phyloP scores from a whole-genome alignment of 2,329 filamentous ascomycete species.

The Beauveria australis region DNA sequence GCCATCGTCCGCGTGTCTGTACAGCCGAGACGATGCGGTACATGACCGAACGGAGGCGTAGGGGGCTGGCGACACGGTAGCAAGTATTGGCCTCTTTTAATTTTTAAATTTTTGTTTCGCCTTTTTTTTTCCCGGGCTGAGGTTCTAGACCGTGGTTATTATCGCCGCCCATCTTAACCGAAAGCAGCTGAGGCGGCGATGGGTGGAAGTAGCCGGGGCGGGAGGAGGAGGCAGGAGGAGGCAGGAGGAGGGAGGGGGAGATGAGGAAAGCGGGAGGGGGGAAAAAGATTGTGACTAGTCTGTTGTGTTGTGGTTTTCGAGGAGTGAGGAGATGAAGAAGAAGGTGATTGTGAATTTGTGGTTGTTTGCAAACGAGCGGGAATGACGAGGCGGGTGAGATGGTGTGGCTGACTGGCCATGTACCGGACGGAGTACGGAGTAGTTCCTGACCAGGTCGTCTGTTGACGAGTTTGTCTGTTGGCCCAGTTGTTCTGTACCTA shows the following conservation, averaged over 20 bases:
- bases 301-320: neutral
- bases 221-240: neutral
- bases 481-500: too few relatives aligned
- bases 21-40: slow-evolving; percentile 7
- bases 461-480: neutral
- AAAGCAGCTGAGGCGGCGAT: slow-evolving; percentile 4
- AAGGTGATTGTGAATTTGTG: neutral
- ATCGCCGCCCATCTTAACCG: slow-evolving; percentile 9
- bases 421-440: too few relatives aligned
- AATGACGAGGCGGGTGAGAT: neutral
- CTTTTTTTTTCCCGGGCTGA: slow-evolving; percentile 3
- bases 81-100: slow-evolving; percentile 1
- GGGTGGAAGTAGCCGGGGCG: neutral
- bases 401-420: neutral
- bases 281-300: too few relatives aligned
- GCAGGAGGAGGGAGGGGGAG: neutral
- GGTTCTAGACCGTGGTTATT: slow-evolving; percentile 11
- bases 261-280: too few relatives aligned
- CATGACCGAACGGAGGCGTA: slow-evolving; percentile 7
- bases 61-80: neutral
- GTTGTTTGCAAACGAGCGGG: neutral
- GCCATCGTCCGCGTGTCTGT: neutral
- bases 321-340: neutral
- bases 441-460: neutral
- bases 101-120: neutral